Percentiles rank a stretch among this genome's conserved stretches.
Conservation (phyloP, 2,329 filamentous ascomycete species). For the Pseudogymnoascus sp. region DNA sequence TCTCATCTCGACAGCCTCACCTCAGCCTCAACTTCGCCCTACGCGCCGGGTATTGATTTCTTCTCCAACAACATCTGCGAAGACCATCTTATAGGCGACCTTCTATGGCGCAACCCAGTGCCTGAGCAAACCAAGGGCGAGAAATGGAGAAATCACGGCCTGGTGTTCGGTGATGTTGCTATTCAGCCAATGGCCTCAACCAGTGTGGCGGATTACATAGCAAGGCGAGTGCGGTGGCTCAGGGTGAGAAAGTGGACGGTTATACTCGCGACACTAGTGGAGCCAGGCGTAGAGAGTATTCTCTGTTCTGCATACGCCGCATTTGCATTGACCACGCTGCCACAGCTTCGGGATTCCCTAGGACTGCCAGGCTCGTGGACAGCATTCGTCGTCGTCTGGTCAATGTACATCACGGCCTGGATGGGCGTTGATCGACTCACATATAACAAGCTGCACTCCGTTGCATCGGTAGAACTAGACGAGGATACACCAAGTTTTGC, state of each 20-base stretch:
- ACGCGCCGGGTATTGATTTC: conserved; percentile 69
- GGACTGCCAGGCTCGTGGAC: conserved; percentile 58
- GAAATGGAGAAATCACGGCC: conserved; percentile 57
- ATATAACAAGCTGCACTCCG: conserved; percentile 67
- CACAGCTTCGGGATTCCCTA: conserved; percentile 47
- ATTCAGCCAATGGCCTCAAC: conserved; percentile 84
- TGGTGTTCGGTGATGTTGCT: conserved; percentile 78
- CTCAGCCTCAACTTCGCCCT: conserved; percentile 31
- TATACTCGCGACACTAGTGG: conserved; percentile 76
- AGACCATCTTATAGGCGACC: conserved; percentile 89
- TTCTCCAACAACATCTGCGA: conserved; percentile 97
- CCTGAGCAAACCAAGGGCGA: conserved; percentile 36
- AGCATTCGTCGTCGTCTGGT: conserved; percentile 58
- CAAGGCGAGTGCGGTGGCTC: conserved; percentile 79
- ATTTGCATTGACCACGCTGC: conserved; percentile 67
- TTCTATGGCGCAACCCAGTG: conserved; percentile 68
- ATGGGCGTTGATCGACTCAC: conserved; percentile 65
- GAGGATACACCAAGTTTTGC: conserved; percentile 69
- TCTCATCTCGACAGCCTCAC: conserved; percentile 76
- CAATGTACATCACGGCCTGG: conserved; percentile 59
- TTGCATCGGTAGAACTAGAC: conserved; percentile 61
- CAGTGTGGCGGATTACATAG: conserved; percentile 67
- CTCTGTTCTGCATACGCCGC: conserved; percentile 74
- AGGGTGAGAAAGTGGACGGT: conserved; percentile 94
- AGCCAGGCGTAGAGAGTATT: conserved; percentile 85